Conservation (phyloP, 768 basidiomycete genomes). For the Hypsizygus marmoreus region DNA sequence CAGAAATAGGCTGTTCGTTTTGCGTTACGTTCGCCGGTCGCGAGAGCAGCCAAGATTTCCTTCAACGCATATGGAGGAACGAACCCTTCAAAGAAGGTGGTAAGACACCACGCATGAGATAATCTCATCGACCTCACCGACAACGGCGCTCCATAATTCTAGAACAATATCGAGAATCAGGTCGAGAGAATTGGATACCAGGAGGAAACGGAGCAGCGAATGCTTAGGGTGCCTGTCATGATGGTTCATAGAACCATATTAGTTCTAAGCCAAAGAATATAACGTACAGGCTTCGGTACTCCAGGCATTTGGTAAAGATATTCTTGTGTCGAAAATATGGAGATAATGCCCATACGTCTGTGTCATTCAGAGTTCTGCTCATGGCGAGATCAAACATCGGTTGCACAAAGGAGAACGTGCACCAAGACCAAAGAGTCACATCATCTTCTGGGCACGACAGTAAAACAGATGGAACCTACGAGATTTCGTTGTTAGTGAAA, state of each 20-base stretch:
- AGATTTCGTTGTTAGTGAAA: conserved; percentile 6
- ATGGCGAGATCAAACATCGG: conserved; percentile 58
- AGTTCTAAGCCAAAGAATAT: neutral
- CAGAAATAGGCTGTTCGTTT: conserved; percentile 55
- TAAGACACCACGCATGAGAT: neutral
- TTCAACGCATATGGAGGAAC: conserved; percentile 66
- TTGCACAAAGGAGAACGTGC: conserved; percentile 62
- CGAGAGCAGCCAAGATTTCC: conserved; percentile 56
- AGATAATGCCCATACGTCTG: conserved; percentile 65
- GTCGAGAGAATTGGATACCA: conserved; percentile 70
- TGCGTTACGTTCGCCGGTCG: conserved; percentile 41
- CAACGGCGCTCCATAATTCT: conserved; percentile 60
- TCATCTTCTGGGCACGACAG: conserved; percentile 66
- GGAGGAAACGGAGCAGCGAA: conserved; percentile 61
- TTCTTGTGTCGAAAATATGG: conserved; percentile 71
- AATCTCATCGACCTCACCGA: conserved; percentile 46
- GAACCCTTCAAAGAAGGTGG: conserved; percentile 45
- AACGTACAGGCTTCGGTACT: conserved; percentile 46
- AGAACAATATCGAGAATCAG: conserved; percentile 59
- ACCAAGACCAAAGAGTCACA: conserved; percentile 67
- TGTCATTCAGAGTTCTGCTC: conserved; percentile 48
- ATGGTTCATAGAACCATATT: neutral
- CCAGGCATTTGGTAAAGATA: conserved; percentile 62
- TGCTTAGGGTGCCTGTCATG: conserved; percentile 49
- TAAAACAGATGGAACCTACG: conserved; percentile 49